Percentiles rank a stretch among this genome's conserved stretches.
These are phyloP conservation scores for Zea mays DNA, from an alignment of 176 grass and related monocot species.

Conservation along the genomic window DNA sequence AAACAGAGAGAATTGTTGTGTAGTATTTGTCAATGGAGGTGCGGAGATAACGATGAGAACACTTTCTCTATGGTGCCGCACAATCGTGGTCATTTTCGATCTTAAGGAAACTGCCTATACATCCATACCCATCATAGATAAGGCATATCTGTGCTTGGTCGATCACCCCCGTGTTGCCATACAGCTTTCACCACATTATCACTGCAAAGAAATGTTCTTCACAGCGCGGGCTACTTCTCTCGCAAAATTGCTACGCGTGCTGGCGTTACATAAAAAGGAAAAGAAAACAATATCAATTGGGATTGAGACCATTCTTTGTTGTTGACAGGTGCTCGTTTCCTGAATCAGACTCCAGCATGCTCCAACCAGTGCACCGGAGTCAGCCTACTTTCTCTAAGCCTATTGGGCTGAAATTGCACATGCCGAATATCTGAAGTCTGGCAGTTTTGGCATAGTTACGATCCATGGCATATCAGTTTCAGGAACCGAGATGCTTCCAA, in stretches of 20 bases:
- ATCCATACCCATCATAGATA: no score
- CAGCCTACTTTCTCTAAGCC: background rate
- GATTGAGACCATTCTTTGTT: no score
- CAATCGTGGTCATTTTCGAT: slow-evolving; percentile 37
- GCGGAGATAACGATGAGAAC: slow-evolving; percentile 32
- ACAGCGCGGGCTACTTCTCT: background rate
- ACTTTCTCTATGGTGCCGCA: slow-evolving; percentile 22
- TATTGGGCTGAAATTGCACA: slow-evolving; percentile 14
- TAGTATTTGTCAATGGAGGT: background rate
- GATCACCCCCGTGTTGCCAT: background rate
- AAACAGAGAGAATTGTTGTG: background rate
- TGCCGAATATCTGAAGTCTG: background rate
- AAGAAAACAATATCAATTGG: no score
- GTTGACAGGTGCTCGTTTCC: slow-evolving; percentile 1
- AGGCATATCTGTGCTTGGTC: no score
- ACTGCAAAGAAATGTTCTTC: slow-evolving; percentile 8
- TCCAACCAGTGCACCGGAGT: background rate
- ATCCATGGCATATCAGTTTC: no score
- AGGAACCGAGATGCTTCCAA: no score
- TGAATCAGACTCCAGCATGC: slow-evolving; percentile 1
- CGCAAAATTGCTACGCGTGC: background rate
- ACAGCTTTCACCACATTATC: slow-evolving; percentile 10
- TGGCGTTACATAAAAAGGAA: no score
- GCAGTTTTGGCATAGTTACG: no score
- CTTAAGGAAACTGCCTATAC: slow-evolving; percentile 5